Evolutionary conservation across 192 early-diverging fungal genomes (phyloP), one percentile per base, ranked within the genome.

Genomic region (Pilaira anomala): DNA sequence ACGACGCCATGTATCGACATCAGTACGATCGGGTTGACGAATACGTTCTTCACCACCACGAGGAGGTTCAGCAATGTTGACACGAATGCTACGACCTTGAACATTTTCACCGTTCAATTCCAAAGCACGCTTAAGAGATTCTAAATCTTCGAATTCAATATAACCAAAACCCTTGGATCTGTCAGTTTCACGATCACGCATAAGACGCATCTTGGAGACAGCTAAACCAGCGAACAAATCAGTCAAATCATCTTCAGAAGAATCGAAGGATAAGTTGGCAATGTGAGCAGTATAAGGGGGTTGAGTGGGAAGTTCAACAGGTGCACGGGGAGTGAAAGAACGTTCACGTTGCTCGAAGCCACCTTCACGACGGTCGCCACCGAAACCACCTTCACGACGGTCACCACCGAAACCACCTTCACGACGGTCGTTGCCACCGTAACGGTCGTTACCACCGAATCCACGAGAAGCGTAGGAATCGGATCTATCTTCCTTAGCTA

Each of bases 151-250:
- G 72, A 99, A 99, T 83, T 97, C 93, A 53, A 94, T 88, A 77
- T 98, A 99, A 21, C 94, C 95, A 68, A 91, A 98, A 33, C 97
- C 97, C 71, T 95, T 94, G 48, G 88, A 86, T 73, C 83, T 85
- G 40, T 87, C 89, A 53, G 73, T 82, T 24, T 88, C 87, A 51
- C 76, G 87, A 75, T 96, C 93, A 60, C 83, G 83, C 58, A 94
- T 77, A 62, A 99, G 81, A 30, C 94, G 85, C 51, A 97, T 83
- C 21, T 81, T 83, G 62, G 76, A 79, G 61, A 93, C 92, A 77
- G 79, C 77, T 49, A 91, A 76, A 21, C 83, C 80, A 41, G 60
- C 66, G 72, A 99, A 97, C 55, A 94, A 83, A 41, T 75, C 72
- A 63, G 83, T 80, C 25, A 99, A 68, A 73, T 87, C 86, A 6